Conservation (phyloP, 257 asterid species). For the Linaria vulgaris region DNA sequence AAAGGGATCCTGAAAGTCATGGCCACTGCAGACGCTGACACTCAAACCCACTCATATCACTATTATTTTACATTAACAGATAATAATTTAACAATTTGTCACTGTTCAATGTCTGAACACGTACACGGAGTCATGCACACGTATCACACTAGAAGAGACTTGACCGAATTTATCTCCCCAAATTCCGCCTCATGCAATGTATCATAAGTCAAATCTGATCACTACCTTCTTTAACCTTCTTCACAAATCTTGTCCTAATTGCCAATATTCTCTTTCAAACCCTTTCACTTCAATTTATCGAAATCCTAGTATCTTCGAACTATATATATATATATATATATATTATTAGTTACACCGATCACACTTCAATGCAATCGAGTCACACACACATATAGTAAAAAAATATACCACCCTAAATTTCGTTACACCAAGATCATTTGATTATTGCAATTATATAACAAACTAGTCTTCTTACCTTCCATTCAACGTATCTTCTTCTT, state of each 20-base stretch:
- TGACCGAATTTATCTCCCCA: conserved; percentile 4
- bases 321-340: too few relatives aligned
- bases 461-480: conserved; percentile 14
- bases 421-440: not conserved
- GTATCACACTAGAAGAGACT: not conserved
- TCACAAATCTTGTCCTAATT: too few relatives aligned
- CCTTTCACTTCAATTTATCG: too few relatives aligned
- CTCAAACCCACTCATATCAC: not conserved
- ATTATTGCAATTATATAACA: not conserved
- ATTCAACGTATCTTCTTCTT: conserved; percentile 23
- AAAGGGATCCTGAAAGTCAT: not conserved
- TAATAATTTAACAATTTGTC: not conserved
- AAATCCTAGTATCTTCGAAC: too few relatives aligned
- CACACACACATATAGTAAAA: too few relatives aligned
- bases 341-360: too few relatives aligned
- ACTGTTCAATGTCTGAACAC: too few relatives aligned
- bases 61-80: not conserved
- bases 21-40: not conserved
- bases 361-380: too few relatives aligned
- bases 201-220: too few relatives aligned
- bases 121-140: not conserved
- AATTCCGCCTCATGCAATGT: not conserved
- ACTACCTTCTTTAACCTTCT: too few relatives aligned
- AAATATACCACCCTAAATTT: not conserved
- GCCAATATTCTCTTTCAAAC: too few relatives aligned